Conservation (phyloP, 225 moss, liverwort and hornwort species). For the Climacium dendroides region DNA sequence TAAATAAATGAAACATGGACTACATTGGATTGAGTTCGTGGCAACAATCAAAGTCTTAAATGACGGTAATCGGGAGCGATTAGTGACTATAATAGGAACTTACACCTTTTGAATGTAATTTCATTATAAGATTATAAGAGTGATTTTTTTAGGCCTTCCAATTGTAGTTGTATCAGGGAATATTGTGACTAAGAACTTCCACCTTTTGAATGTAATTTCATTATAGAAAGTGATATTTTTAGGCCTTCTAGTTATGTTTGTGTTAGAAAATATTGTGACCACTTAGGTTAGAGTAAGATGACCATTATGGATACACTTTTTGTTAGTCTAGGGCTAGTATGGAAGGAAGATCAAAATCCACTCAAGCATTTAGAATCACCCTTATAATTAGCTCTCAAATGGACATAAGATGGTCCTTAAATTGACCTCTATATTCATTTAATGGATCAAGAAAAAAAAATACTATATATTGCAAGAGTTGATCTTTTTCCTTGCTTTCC, state of each 20-base stretch:
- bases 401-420: too few relatives aligned
- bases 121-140: accelerated
- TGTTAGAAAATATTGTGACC: not conserved
- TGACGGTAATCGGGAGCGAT: too few relatives aligned
- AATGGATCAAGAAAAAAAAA: too few relatives aligned
- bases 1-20: not conserved
- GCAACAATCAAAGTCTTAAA: not conserved
- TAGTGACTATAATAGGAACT: not conserved
- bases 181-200: not conserved
- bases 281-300: not conserved
- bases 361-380: too few relatives aligned
- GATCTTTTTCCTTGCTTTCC: too few relatives aligned
- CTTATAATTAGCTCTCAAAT: too few relatives aligned
- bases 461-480: too few relatives aligned
- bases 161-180: accelerated
- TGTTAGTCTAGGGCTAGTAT: not conserved
- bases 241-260: accelerated
- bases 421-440: too few relatives aligned
- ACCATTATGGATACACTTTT: not conserved
- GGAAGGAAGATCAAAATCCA: too few relatives aligned
- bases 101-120: not conserved
- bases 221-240: accelerated
- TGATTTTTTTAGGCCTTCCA: not conserved
- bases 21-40: not conserved
- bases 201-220: not conserved